Evolutionary conservation across 2,329 filamentous ascomycete genomes (phyloP).

Genomic region (Aspergillus sp.): DNA sequence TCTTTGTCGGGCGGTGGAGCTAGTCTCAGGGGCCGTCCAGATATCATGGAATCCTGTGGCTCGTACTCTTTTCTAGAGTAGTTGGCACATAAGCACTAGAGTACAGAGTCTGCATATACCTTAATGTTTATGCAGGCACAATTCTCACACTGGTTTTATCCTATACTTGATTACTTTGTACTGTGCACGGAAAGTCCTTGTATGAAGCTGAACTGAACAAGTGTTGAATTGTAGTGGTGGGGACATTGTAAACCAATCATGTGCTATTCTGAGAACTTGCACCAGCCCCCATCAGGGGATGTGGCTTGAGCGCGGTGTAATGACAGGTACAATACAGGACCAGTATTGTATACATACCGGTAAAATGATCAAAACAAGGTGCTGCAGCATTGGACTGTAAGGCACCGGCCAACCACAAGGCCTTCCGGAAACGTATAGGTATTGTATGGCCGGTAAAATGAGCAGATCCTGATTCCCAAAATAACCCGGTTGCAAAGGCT

Average conservation of each 20-base stretch:
- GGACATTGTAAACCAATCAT: neutral
- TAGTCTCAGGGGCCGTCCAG: conserved; percentile 25
- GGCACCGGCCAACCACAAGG: too few relatives aligned
- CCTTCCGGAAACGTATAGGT: too few relatives aligned
- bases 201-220: too few relatives aligned
- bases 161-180: too few relatives aligned
- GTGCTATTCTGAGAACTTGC: neutral
- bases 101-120: neutral
- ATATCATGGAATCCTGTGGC: neutral
- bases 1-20: conserved; percentile 16
- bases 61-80: neutral
- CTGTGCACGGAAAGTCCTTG: too few relatives aligned
- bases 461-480: conserved; percentile 21
- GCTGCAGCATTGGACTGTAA: too few relatives aligned
- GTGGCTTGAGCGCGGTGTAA: neutral
- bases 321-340: neutral
- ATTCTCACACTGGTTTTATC: too few relatives aligned
- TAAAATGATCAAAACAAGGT: too few relatives aligned
- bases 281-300: neutral
- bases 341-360: too few relatives aligned
- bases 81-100: neutral
- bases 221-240: too few relatives aligned
- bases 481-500: conserved; percentile 17
- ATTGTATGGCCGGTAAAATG: neutral
- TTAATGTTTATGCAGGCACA: neutral